These are phyloP conservation scores for Hemerocallis citrina DNA, from an alignment of 106 monocot genomes.

Conservation along the genomic window DNA sequence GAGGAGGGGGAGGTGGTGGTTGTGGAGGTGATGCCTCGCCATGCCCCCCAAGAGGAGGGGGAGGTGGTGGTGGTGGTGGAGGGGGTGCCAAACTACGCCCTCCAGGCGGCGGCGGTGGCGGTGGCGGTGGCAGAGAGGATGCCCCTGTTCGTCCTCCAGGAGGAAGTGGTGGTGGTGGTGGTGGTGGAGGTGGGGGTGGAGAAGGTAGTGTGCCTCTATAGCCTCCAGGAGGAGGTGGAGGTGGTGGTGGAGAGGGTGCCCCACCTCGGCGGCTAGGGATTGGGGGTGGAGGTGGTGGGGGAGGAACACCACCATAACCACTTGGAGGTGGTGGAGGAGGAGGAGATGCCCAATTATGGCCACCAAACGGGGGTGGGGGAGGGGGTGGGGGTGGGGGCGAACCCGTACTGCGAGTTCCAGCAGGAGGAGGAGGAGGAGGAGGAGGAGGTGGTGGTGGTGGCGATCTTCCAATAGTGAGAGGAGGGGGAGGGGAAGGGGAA, in stretches of 20 bases:
- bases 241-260: conserved; percentile 1
- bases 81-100: conserved; percentile 1
- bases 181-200: background rate
- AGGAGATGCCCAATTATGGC: background rate
- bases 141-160: conserved; percentile 5
- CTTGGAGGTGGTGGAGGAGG: background rate
- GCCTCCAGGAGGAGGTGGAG: background rate
- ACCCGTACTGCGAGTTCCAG: background rate
- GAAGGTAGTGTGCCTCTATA: background rate
- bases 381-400: background rate
- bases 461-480: background rate
- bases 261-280: background rate
- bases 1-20: no score
- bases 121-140: conserved; percentile 22
- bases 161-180: conserved; percentile 18
- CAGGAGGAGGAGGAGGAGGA: conserved; percentile 8
- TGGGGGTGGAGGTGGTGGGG: conserved; percentile 1
- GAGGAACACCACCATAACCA: conserved; percentile 7
- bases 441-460: background rate
- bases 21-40: conserved; percentile 8
- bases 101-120: conserved; percentile 8
- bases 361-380: background rate
- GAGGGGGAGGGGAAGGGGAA: background rate
- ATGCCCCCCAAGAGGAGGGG: background rate
- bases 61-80: conserved; percentile 12